Conservation (phyloP, 768 basidiomycete genomes). For the Hydnum rufescens region DNA sequence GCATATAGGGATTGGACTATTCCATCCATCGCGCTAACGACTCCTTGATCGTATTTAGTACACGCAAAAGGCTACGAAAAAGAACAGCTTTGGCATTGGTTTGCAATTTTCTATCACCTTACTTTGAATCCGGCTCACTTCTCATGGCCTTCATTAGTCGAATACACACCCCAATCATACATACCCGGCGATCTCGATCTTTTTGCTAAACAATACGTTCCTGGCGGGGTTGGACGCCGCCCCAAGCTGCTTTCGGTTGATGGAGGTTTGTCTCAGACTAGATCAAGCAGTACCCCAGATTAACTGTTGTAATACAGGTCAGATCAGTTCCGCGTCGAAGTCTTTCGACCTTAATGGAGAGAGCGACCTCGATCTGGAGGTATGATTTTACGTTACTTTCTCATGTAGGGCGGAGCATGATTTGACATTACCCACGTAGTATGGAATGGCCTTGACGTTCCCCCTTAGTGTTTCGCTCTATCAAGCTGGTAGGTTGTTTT, state of each 20-base stretch:
- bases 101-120: constrained; percentile 11
- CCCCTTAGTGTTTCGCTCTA: no score
- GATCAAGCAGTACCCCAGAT: not conserved
- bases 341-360: constrained; percentile 31
- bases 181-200: constrained; percentile 20
- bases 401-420: constrained; percentile 15
- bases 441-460: no score
- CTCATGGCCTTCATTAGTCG: constrained; percentile 25
- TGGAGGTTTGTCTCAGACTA: constrained; percentile 16
- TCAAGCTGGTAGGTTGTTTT: no score
- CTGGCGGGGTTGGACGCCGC: constrained; percentile 21
- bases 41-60: not conserved
- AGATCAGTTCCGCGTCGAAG: not conserved
- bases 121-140: not conserved
- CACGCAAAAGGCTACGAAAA: not conserved
- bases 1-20: no score
- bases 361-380: constrained; percentile 46
- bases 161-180: constrained; percentile 32
- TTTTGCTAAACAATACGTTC: constrained; percentile 20
- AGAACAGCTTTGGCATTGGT: no score
- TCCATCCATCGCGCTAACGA: constrained; percentile 14
- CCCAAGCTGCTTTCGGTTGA: constrained; percentile 20
- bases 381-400: no score
- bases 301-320: no score
- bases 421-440: constrained; percentile 16